These are phyloP conservation scores for Yamadazyma dendronema DNA, from an alignment of 1,139 yeast species.

Conservation along the genomic window DNA sequence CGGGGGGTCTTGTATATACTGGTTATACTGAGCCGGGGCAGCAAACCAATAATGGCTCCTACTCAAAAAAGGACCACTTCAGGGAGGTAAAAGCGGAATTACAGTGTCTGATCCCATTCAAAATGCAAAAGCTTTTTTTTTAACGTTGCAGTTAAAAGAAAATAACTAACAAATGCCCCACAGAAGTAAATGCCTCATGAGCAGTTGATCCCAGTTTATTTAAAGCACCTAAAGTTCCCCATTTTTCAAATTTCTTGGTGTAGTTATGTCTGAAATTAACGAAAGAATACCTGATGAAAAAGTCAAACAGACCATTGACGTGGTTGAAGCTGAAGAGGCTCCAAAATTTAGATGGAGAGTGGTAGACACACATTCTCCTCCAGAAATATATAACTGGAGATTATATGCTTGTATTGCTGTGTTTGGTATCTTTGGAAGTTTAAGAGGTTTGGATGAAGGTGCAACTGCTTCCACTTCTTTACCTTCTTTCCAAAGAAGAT, in stretches of 20 bases:
- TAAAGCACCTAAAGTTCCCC: too few species aligned
- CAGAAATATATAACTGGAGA: constrained; percentile 47
- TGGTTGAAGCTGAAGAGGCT: constrained; percentile 4
- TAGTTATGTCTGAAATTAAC: constrained; percentile 6
- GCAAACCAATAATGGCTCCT: too few species aligned
- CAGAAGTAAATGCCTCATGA: background rate
- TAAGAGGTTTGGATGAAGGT: constrained; percentile 66
- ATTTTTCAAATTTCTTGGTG: too few species aligned
- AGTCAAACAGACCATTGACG: background rate
- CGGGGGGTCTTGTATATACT: too few species aligned
- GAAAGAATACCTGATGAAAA: constrained; percentile 1
- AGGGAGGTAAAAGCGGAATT: too few species aligned
- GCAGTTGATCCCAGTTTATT: background rate
- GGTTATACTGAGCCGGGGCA: too few species aligned
- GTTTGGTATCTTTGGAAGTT: constrained; percentile 59
- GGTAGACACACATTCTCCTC: constrained; percentile 42
- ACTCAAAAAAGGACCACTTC: too few species aligned
- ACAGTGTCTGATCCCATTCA: too few species aligned
- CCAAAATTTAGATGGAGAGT: constrained; percentile 27
- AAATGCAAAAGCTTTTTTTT: too few species aligned
- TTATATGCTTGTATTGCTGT: constrained; percentile 48
- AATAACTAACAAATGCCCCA: too few species aligned
- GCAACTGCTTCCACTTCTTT: constrained; percentile 41
- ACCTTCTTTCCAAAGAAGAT: constrained; percentile 43
- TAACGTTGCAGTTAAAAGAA: background rate